These are phyloP conservation scores for Vaccinium corymbosum DNA, from an alignment of 148 eudicot genomes.

Conservation along the genomic window DNA sequence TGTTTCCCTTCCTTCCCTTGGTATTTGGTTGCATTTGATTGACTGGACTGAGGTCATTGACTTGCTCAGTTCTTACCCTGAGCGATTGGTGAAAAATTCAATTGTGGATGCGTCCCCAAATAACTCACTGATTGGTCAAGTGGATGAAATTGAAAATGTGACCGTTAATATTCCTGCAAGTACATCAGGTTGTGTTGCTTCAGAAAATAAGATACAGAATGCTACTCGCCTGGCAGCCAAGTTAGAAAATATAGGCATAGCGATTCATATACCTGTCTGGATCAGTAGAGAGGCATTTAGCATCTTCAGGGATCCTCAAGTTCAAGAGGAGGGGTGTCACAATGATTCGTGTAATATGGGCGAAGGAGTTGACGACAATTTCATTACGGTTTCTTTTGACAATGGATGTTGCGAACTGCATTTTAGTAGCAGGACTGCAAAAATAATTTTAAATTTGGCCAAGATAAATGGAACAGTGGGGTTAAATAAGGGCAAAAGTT, in stretches of 20 bases:
- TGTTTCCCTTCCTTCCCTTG: conserved; percentile 56
- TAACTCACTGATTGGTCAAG: conserved; percentile 19
- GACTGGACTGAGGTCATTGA: conserved; percentile 66
- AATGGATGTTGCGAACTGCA: conserved; percentile 49
- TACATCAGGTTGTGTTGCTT: conserved; percentile 22
- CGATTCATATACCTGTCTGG: conserved; percentile 57
- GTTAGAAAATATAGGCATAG: conserved; percentile 50
- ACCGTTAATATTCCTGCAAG: conserved; percentile 18
- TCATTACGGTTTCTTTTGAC: conserved; percentile 42
- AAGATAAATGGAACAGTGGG: conserved; percentile 55
- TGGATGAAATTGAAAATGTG: conserved; percentile 21
- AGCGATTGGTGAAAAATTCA: conserved; percentile 24
- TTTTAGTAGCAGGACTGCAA: conserved; percentile 32
- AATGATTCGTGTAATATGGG: conserved; percentile 19
- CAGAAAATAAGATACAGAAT: conserved; percentile 27
- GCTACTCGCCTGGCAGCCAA: conserved; percentile 30
- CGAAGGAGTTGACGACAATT: conserved; percentile 39
- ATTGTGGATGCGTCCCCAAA: conserved; percentile 17
- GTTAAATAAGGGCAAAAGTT: conserved; percentile 31
- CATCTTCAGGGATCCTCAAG: conserved; percentile 25
- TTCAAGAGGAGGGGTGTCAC: conserved; percentile 22
- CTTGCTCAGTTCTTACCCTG: conserved; percentile 33
- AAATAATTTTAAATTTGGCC: conserved; percentile 37
- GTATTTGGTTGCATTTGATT: conserved; percentile 63
- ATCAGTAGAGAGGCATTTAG: conserved; percentile 35